Conservation (phyloP, 208 protist species). For the Porcisia hertigi region DNA sequence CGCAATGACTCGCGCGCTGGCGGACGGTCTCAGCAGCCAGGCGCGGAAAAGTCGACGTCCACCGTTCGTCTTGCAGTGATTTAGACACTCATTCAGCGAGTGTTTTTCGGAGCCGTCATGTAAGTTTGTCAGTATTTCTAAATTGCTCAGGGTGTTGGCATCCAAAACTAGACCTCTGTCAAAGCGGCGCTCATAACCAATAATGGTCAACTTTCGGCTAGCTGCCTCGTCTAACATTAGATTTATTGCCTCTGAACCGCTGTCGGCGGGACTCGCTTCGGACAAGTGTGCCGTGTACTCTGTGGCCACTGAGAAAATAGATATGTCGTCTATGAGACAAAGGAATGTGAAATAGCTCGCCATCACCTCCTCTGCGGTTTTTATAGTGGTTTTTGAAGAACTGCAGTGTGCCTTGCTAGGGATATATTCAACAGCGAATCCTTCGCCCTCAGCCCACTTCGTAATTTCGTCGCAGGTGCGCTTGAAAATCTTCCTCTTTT, state of each 20-base stretch:
- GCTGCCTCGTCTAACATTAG: no score
- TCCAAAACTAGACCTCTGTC: constrained; percentile 77
- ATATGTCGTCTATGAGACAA: constrained; percentile 34
- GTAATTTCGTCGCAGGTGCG: constrained; percentile 16
- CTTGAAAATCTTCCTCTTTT: neutral
- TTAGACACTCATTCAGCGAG: constrained; percentile 69
- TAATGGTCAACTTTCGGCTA: constrained; percentile 15
- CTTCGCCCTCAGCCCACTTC: constrained; percentile 70
- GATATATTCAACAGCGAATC: constrained; percentile 51
- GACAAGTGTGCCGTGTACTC: constrained; percentile 57
- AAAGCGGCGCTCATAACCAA: constrained; percentile 51
- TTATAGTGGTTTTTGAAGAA: neutral
- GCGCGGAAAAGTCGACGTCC: constrained; percentile 78
- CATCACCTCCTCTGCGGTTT: constrained; percentile 37
- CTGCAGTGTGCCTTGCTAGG: neutral
- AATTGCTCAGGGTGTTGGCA: constrained; percentile 66
- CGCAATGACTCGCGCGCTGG: constrained; percentile 55
- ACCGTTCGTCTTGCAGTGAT: constrained; percentile 75
- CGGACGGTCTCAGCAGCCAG: constrained; percentile 84
- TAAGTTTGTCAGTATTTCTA: constrained; percentile 84
- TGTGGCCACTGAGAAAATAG: constrained; percentile 49
- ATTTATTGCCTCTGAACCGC: neutral
- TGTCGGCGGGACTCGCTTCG: neutral
- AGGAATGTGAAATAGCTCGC: constrained; percentile 53
- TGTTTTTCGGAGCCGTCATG: constrained; percentile 69